Percentiles rank a stretch among this genome's conserved stretches.
Conservation (phyloP, 2,329 filamentous ascomycete genomes). For the Neofusicoccum cordaticola region DNA sequence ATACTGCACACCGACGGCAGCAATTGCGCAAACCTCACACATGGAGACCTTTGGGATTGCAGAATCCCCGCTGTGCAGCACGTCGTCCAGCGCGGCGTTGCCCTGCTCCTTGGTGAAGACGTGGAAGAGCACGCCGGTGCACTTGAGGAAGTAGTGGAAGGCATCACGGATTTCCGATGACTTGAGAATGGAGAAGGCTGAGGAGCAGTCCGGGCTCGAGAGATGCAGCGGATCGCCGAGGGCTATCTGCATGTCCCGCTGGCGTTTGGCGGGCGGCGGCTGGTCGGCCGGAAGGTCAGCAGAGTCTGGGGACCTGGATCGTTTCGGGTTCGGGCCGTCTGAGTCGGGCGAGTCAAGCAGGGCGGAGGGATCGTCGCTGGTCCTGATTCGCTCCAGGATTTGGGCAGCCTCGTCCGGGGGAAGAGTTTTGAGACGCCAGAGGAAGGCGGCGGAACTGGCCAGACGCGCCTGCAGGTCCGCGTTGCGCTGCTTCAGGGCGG, state of each 20-base stretch:
- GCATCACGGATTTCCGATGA: slow-evolving; percentile 2
- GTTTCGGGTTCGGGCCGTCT: neutral
- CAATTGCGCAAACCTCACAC: slow-evolving; percentile 24
- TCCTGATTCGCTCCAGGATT: slow-evolving; percentile 18
- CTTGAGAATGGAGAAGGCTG: neutral
- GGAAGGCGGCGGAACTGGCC: slow-evolving; percentile 17
- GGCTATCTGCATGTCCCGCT: neutral
- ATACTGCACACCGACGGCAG: slow-evolving; percentile 22
- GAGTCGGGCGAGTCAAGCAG: neutral
- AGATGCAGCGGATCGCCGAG: neutral
- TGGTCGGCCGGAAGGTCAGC: neutral
- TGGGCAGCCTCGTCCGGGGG: slow-evolving; percentile 19
- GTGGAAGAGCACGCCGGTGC: slow-evolving; percentile 22
- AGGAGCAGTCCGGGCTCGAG: neutral
- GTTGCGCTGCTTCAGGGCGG: neutral
- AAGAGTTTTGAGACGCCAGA: slow-evolving; percentile 22
- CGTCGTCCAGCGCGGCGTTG: slow-evolving; percentile 13
- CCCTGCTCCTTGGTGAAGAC: slow-evolving; percentile 20
- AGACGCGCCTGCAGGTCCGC: neutral
- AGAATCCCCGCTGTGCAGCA: slow-evolving; percentile 13
- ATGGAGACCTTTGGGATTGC: slow-evolving; percentile 11
- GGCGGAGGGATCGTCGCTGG: neutral
- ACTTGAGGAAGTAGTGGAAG: slow-evolving; percentile 21
- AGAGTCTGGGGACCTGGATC: neutral
- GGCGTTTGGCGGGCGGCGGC: neutral